A percentile compares a stretch with the other conserved stretches of the same genome.
These are phyloP conservation scores for Geosiphon pyriformis DNA, from an alignment of 192 early-diverging fungal genomes.

Conservation along the genomic window DNA sequence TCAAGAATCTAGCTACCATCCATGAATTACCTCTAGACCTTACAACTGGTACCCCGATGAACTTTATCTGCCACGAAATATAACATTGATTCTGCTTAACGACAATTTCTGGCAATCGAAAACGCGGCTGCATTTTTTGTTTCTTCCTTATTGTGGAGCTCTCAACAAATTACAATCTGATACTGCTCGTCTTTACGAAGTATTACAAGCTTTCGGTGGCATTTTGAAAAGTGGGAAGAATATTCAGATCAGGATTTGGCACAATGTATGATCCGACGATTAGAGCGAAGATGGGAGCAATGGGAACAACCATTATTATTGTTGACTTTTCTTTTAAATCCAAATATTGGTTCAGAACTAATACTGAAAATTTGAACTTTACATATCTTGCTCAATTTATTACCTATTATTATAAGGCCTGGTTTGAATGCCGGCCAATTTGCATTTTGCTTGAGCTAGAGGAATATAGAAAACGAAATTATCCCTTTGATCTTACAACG, in stretches of 20 bases:
- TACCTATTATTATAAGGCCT: slow-evolving; percentile 13
- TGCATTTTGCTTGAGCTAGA: neutral
- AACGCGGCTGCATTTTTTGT: neutral
- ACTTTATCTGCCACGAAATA: neutral
- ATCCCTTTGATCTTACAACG: slow-evolving; percentile 9
- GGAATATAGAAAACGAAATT: neutral
- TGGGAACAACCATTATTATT: slow-evolving; percentile 11
- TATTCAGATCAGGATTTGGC: neutral
- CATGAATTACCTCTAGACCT: neutral
- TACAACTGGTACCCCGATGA: neutral
- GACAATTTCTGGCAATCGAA: neutral
- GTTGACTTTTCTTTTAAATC: neutral
- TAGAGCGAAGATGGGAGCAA: neutral
- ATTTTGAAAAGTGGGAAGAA: neutral
- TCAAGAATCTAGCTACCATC: neutral
- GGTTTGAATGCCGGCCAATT: neutral
- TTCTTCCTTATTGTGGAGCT: slow-evolving; percentile 1
- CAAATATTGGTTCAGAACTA: slow-evolving; percentile 3
- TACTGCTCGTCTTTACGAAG: slow-evolving; percentile 2
- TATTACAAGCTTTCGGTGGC: slow-evolving; percentile 1
- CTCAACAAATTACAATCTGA: slow-evolving; percentile 1
- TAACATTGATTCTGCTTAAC: neutral
- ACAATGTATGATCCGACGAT: neutral
- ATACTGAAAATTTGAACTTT: slow-evolving; percentile 4
- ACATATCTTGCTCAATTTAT: neutral